These are phyloP conservation scores for Zymoseptoria brevis DNA, from an alignment of 2,329 filamentous ascomycete species.

Conservation along the genomic window DNA sequence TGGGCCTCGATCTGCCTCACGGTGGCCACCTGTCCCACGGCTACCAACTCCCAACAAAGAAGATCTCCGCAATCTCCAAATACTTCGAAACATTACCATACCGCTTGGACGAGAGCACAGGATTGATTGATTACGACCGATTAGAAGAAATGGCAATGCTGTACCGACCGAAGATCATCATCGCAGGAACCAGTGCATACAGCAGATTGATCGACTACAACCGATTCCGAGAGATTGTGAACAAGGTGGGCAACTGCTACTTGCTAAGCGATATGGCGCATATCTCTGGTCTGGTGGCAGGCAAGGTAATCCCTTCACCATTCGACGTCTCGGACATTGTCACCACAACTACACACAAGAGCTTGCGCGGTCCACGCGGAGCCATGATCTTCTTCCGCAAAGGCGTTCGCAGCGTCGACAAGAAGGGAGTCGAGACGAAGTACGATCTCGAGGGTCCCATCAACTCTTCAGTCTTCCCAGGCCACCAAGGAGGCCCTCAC, in stretches of 20 bases:
- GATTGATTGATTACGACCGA: constrained; percentile 89
- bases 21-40: constrained; percentile 93
- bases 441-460: constrained; percentile 92
- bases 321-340: constrained; percentile 90
- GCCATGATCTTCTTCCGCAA: constrained; percentile 98
- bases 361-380: constrained; percentile 83
- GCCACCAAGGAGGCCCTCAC: constrained; percentile 94
- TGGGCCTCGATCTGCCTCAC: constrained; percentile 92
- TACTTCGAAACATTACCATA: constrained; percentile 99
- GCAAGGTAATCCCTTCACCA: constrained; percentile 81
- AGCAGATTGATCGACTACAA: constrained; percentile 93
- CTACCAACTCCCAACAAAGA: constrained; percentile 91
- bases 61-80: constrained; percentile 98
- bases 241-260: constrained; percentile 79
- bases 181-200: constrained; percentile 92
- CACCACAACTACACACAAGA: constrained; percentile 97
- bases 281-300: constrained; percentile 88
- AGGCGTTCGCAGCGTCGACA: constrained; percentile 72
- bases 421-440: constrained; percentile 74
- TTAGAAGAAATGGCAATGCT: constrained; percentile 79
- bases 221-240: constrained; percentile 80
- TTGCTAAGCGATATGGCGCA: constrained; percentile 95
- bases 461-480: constrained; percentile 94
- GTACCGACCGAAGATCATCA: constrained; percentile 91
- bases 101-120: constrained; percentile 79